Evolutionary conservation across 345 rosid species (phyloP).

Genomic region (Citrus reticulata): DNA sequence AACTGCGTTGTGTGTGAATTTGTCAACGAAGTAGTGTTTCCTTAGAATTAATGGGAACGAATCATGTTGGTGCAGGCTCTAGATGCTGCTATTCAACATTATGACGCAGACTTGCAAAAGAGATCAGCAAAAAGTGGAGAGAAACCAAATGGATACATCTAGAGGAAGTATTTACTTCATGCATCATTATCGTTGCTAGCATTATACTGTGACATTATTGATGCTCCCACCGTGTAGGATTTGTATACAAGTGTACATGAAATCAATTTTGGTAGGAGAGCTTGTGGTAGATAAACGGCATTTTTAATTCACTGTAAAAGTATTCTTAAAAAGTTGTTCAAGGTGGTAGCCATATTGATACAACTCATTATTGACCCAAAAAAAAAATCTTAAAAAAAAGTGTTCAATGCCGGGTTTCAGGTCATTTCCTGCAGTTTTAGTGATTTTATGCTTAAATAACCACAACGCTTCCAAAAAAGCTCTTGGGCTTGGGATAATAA

Average conservation of each 20-base stretch:
- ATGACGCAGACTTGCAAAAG: slow-evolving; percentile 34
- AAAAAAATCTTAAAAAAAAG: background rate
- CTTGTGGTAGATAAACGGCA: background rate
- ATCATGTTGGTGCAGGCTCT: slow-evolving; percentile 24
- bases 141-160: slow-evolving; percentile 28
- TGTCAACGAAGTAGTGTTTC: background rate
- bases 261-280: slow-evolving; percentile 16
- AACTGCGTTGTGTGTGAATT: background rate
- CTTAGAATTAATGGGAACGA: background rate
- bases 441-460: no score
- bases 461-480: no score
- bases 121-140: slow-evolving; percentile 28
- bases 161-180: background rate
- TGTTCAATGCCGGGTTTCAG: no score
- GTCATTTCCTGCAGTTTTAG: no score
- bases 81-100: slow-evolving; percentile 40
- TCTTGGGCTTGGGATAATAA: no score
- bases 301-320: slow-evolving; percentile 1
- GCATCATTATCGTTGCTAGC: background rate
- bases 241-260: background rate
- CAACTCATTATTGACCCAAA: background rate
- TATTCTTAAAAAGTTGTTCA: background rate
- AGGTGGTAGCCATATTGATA: slow-evolving; percentile 2
- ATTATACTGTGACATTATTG: background rate
- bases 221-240: background rate